Base-by-base conservation (phyloP, 2,329 filamentous ascomycete genomes). In the Paecilomyces niveus region DNA sequence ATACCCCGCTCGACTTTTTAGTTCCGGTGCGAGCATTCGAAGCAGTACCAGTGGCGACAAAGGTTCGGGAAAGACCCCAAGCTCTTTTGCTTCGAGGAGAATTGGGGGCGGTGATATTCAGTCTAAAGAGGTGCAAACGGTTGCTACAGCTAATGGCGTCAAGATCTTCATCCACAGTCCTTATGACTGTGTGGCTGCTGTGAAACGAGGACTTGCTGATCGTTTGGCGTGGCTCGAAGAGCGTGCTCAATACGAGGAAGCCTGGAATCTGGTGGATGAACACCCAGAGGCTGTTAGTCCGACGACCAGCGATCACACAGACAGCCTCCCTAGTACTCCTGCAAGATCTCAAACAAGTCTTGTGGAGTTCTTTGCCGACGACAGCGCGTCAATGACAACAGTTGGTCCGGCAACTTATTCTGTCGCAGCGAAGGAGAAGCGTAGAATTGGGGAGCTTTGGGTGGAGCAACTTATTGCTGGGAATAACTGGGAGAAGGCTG, bases 91-190 rank as follows among this genome's bases (percentile, higher is more conserved):
- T 72, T 89, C 63, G 67, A 81, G 64, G 81, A 85, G 67, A 79
- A 78, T 55, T 73, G 81, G 65, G 72, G 61, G 60, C 18, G 70
- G 71, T 24, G 73, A 73, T 26, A 68, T 70, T 61, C 57, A 73
- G 52, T 62, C 72, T 21, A 74, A 74, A 62, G 72, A 77, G 61
- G 62, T 75, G 1, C 79, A 81, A 63, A 80, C 78, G 53, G 77
- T 82, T 63, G 76, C 77, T 18, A 73, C 77, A 4, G 80, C 81
- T 9, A 78, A 81, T 39, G 86, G 87, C 6, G 79, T 87, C 64
- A 89, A 97, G 68, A 89, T 99, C 15, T 97, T 97, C 70, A 90
- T 99, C 49, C 92, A 96, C 68, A 97, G 92, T 66, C 94, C 94
- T 0, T 99, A 95, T 69, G 94, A 99, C 74, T 97, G 92, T 67